Base-by-base conservation (phyloP, 2,329 filamentous ascomycete genomes). In the Magnaporthiopsis incrustans region DNA sequence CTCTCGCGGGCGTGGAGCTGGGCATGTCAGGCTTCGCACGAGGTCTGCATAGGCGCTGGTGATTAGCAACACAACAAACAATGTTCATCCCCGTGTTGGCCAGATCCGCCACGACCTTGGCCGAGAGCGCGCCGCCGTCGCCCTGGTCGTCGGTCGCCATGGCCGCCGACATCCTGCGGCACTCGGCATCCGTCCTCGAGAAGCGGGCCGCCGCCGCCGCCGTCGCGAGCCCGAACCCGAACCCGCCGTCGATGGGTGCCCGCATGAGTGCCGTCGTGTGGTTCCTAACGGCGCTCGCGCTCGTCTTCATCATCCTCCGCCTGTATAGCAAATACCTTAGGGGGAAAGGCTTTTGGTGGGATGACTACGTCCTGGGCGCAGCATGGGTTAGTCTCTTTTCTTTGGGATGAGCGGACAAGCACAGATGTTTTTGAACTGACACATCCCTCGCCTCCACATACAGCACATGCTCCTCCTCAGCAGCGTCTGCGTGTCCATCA, bases 311-410 rank as follows among this genome's bases (percentile, higher is more conserved):
- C 10, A 62, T 22, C n/a, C 66, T 71, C 27, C 69, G 71, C 15
- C 30, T 72, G 2, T 67, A 69, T 57, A 69, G 67, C 65, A 67
- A 70, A 35, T 63, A 67, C 30, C 61, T 65, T 10, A 65, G 68
- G 25, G 65, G 68, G n/a, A 65, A 67, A 8, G 64, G 66, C 0
- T 61, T 72, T 11, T 71, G 70, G 67, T 68, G 69, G 65, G 71
- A 72, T 32, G 70, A 71, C 57, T 64, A 61, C 2, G 61, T 72
- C 30, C 65, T 71, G 4, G 67, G 70, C 26, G 68, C 65, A 0
- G 65, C 69, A 27, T 70, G 69, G 68, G 70, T 71, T 25, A 56
- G 66, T 66, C 8, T 22, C 32, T 35, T 35, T 10, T 35, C 8
- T 12, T n/a, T n/a, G n/a, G n/a, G n/a, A n/a, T n/a, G n/a, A n/a